phyloP scores from a whole-genome alignment of 768 basidiomycete species.

The Leccinellum luteum region DNA sequence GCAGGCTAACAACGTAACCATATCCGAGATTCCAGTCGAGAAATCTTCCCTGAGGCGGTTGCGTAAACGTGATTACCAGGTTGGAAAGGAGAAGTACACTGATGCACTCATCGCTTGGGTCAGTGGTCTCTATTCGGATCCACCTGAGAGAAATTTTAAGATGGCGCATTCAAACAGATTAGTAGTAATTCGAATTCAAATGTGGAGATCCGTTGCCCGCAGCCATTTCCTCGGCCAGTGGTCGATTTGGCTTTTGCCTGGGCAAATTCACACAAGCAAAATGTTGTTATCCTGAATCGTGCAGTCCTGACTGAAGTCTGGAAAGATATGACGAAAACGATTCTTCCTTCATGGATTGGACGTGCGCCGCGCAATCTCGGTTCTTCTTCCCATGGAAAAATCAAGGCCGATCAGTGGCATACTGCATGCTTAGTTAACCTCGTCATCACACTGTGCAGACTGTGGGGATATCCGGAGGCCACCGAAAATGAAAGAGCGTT shows the following conservation, averaged over 20 bases:
- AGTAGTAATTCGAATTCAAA: too few species aligned
- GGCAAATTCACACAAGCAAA: neutral
- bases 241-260: neutral
- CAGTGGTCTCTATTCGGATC: too few species aligned
- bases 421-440: neutral
- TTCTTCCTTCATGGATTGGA: neutral
- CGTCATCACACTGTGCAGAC: neutral
- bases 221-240: neutral
- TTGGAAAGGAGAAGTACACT: too few species aligned
- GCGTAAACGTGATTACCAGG: too few species aligned
- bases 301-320: neutral
- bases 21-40: too few species aligned
- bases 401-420: neutral
- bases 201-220: neutral
- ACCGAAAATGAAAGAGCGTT: too few species aligned
- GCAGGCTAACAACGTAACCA: too few species aligned
- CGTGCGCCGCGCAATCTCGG: neutral
- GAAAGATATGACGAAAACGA: neutral
- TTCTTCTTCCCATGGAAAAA: neutral
- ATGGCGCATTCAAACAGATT: too few species aligned
- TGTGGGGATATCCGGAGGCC: neutral
- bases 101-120: too few species aligned
- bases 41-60: too few species aligned
- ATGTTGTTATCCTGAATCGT: neutral
- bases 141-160: too few species aligned